Percentiles rank a stretch among this genome's conserved stretches.
phyloP scores from a whole-genome alignment of 352 stramenopile genomes.

The Pythium aquatile region DNA sequence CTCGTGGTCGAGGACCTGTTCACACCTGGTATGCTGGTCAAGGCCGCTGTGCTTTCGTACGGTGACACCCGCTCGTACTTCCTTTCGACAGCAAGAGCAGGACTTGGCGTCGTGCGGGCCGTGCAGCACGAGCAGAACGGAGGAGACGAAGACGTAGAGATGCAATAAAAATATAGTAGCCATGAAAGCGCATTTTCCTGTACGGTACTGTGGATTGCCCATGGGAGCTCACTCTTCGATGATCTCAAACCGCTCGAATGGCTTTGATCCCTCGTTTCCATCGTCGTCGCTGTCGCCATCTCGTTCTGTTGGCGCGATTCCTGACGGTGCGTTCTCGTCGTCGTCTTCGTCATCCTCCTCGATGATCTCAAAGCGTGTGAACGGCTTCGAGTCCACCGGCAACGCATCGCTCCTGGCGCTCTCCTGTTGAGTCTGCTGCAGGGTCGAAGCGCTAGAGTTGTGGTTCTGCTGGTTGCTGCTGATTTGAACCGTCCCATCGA shows the following conservation, averaged over 20 bases:
- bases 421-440: background rate
- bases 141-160: conserved; percentile 20
- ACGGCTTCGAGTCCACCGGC: conserved; percentile 25
- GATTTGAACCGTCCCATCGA: conserved; percentile 43
- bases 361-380: conserved; percentile 68
- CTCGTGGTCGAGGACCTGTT: conserved; percentile 80
- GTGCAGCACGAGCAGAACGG: conserved; percentile 33
- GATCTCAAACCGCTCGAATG: conserved; percentile 73
- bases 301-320: background rate
- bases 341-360: conserved; percentile 40
- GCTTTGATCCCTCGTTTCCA: conserved; percentile 20
- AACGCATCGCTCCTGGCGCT: background rate
- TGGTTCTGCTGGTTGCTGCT: conserved; percentile 29
- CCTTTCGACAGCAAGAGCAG: conserved; percentile 69
- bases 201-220: background rate
- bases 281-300: conserved; percentile 33
- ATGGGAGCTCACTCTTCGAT: conserved; percentile 41
- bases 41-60: conserved; percentile 81
- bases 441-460: background rate
- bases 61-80: conserved; percentile 86
- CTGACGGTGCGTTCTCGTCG: conserved; percentile 22
- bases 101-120: conserved; percentile 59
- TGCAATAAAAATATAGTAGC: conserved; percentile 19
- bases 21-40: conserved; percentile 63
- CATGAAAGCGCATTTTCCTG: background rate